These are phyloP conservation scores for Inonotus hispidus DNA, from an alignment of 1,284 basidiomycete species.

Conservation along the genomic window DNA sequence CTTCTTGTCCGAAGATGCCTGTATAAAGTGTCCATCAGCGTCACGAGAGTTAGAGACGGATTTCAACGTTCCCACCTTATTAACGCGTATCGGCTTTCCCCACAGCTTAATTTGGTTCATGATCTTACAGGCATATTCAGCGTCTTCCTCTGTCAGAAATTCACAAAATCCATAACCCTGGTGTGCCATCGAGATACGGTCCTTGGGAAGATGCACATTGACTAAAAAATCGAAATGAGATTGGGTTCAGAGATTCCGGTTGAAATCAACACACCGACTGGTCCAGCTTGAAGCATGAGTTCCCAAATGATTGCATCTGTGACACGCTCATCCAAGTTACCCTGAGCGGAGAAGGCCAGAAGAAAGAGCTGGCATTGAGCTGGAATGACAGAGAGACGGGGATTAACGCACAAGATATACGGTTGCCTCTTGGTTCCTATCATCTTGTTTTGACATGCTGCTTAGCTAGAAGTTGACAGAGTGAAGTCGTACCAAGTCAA, in stretches of 20 bases:
- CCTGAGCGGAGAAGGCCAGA: constrained; percentile 46
- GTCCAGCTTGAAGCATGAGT: constrained; percentile 97
- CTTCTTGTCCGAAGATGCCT: constrained; percentile 96
- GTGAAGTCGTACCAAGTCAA: no score
- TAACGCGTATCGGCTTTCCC: constrained; percentile 97
- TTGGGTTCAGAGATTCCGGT: background rate
- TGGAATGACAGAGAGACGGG: background rate
- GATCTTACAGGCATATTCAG: constrained; percentile 98
- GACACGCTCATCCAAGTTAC: constrained; percentile 94
- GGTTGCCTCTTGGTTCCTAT: constrained; percentile 92
- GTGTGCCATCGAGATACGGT: constrained; percentile 95
- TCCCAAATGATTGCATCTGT: constrained; percentile 96
- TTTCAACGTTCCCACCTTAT: constrained; percentile 67
- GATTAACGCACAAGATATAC: constrained; percentile 69
- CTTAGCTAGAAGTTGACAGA: no score
- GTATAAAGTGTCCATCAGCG: constrained; percentile 10
- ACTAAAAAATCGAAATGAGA: constrained; percentile 42
- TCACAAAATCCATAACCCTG: constrained; percentile 99
- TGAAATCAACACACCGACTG: constrained; percentile 65
- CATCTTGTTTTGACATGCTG: constrained; percentile 81
- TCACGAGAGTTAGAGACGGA: background rate
- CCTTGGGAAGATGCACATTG: constrained; percentile 98
- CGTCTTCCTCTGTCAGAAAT: constrained; percentile 96
- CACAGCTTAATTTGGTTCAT: constrained; percentile 99
- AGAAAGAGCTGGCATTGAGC: background rate